These are phyloP conservation scores for Diaporthe citriasiana DNA, from an alignment of 2,329 filamentous ascomycete genomes.

Conservation along the genomic window DNA sequence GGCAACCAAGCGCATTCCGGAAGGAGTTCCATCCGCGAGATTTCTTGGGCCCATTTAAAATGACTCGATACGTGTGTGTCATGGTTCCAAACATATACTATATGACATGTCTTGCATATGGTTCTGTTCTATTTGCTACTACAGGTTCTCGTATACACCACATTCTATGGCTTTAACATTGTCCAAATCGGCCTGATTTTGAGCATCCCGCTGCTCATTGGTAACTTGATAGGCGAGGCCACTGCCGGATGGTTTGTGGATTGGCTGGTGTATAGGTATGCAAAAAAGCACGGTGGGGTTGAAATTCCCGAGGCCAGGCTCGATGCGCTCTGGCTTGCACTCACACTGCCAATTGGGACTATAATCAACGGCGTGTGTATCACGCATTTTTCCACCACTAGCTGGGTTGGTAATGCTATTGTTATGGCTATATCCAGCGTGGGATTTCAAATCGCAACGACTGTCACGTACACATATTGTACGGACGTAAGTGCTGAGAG, in stretches of 20 bases:
- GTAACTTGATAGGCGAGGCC: constrained; percentile 3
- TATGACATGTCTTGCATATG: constrained; percentile 14
- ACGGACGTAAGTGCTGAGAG: constrained; percentile 2
- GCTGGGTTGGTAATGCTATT: constrained; percentile 15
- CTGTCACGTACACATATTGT: constrained; percentile 20
- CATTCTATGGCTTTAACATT: constrained; percentile 5
- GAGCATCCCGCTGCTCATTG: constrained; percentile 13
- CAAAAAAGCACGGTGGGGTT: constrained; percentile 12
- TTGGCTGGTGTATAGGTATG: constrained; percentile 13
- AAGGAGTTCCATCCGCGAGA: constrained; percentile 1
- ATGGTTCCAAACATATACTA: constrained; percentile 14
- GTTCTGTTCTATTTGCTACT: constrained; percentile 11
- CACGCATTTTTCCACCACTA: neutral
- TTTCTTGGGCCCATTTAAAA: constrained; percentile 1
- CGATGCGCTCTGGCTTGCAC: constrained; percentile 16
- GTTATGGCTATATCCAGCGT: constrained; percentile 1
- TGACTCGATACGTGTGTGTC: constrained; percentile 11
- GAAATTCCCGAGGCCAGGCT: constrained; percentile 13
- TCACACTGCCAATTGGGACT: constrained; percentile 4
- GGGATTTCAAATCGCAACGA: constrained; percentile 4
- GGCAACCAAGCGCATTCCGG: constrained; percentile 6
- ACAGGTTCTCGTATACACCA: constrained; percentile 20
- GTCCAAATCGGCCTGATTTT: constrained; percentile 9
- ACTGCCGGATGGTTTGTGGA: constrained; percentile 23
- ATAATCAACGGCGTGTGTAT: constrained; percentile 23